Evolutionary conservation across 768 basidiomycete genomes (phyloP).

Genomic region (Boletus reticuloceps): DNA sequence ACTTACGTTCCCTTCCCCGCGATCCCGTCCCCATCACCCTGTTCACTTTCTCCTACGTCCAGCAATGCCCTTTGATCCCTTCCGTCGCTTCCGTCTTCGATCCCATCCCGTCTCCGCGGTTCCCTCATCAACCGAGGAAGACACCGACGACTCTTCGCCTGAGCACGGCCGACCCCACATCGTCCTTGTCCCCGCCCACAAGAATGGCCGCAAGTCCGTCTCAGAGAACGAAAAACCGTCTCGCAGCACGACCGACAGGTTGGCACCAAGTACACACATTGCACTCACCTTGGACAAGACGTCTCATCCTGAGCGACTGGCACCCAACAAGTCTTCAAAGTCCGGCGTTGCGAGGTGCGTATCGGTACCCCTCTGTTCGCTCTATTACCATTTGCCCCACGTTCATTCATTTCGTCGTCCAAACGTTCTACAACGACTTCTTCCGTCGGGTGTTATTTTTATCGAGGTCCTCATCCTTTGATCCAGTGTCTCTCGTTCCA

Average conservation of each 20-base stretch:
- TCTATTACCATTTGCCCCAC: not conserved
- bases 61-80: constrained; percentile 14
- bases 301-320: not conserved
- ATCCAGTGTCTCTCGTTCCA: not conserved
- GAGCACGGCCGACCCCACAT: constrained; percentile 5
- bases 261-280: not conserved
- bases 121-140: constrained; percentile 13
- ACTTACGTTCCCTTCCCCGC: no score
- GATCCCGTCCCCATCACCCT: not conserved
- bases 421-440: not conserved
- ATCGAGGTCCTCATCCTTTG: not conserved
- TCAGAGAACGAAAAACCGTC: not conserved
- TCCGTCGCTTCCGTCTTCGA: constrained; percentile 26
- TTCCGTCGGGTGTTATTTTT: not conserved
- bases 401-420: not conserved
- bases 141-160: constrained; percentile 24
- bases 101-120: not conserved
- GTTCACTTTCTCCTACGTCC: no score
- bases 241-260: not conserved
- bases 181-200: constrained; percentile 5
- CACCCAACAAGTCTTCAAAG: constrained; percentile 2
- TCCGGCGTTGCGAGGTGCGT: constrained; percentile 14
- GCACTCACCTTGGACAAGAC: not conserved
- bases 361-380: not conserved
- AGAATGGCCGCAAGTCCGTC: not conserved